Evolutionary conservation across 768 basidiomycete species (phyloP), one percentile per base, ranked within the genome.

Genomic region (Dacryopinax primogenitus): DNA sequence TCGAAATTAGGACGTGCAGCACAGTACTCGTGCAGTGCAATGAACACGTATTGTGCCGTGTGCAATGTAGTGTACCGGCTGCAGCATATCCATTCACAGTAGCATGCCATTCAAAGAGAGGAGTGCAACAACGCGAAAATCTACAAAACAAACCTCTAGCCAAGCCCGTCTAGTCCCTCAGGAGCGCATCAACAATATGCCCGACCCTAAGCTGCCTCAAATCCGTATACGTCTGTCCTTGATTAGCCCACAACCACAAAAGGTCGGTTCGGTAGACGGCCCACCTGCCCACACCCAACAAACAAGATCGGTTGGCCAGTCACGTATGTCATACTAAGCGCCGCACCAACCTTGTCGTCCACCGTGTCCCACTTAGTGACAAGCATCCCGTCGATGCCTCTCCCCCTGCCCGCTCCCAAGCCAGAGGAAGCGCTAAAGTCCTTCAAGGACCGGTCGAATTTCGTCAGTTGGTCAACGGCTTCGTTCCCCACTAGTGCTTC

Each of bases 341-440:
- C 96, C 6, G 96, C 96, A 35, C 96, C 96, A 62, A 99, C 95
- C 83, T 94, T 94, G 77, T 94, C 92, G 71, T 93, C 92, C 23
- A 98, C 96, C 1, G 95, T 98, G 72, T 99, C 96, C 87, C 96
- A 98, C 76, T 99, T 99, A 33, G 96, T 99, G 66, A 99, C 84
- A 45, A 99, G 79, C 88, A 96, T 98, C 28, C 95, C 96, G 73
- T 99, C 96, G 67, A 99, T 95, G 3, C 96, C 96, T 23, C 96
- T 84, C 62, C 87, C 87, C 73, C 85, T 84, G 18, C 84, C 84
- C 32, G 78, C 76, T 11, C 83, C 82, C 15, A 72, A 63, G 39
- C 73, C 76, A 0, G 85, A 82, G 4, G 84, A 82, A 18, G 86
- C 83, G 4, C 92, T 92, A 71, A 97, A 98, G 72, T 99, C 93